Evolutionary conservation across 192 early-diverging fungal genomes (phyloP).

Genomic region (Podila horticola): DNA sequence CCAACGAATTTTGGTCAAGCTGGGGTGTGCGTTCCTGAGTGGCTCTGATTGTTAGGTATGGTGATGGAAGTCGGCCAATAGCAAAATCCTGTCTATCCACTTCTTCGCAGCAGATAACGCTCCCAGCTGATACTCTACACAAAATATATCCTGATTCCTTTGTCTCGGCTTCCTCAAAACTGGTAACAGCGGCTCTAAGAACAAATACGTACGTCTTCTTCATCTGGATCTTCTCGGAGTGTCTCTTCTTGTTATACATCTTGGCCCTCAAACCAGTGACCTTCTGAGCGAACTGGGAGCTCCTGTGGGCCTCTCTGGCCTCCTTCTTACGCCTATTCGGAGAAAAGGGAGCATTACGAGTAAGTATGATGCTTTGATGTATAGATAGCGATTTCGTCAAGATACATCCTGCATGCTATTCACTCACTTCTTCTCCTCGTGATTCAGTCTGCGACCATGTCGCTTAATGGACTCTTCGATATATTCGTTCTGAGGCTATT

Average conservation of each 20-base stretch:
- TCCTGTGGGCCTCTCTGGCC: conserved; percentile 93
- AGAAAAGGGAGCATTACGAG: not conserved
- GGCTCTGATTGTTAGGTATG: not conserved
- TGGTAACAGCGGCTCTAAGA: not conserved
- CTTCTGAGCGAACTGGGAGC: conserved; percentile 94
- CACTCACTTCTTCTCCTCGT: conserved; percentile 92
- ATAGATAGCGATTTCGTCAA: not conserved
- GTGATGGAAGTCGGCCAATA: no score
- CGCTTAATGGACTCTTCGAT: conserved; percentile 98
- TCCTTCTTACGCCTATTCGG: conserved; percentile 87
- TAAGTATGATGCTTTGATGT: not conserved
- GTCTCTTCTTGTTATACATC: conserved; percentile 98
- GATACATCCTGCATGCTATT: not conserved
- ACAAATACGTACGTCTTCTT: conserved; percentile 87
- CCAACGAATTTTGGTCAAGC: not conserved
- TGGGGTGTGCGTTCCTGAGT: not conserved
- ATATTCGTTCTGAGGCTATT: conserved; percentile 86
- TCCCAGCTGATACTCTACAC: no score
- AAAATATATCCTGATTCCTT: not conserved
- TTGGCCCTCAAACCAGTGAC: conserved; percentile 98
- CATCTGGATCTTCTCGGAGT: conserved; percentile 99
- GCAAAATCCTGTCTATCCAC: no score
- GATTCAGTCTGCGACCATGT: conserved; percentile 95
- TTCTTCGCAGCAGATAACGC: no score
- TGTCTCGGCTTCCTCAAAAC: not conserved